A percentile compares a stretch with the other conserved stretches of the same genome.
These are phyloP conservation scores for Metschnikowia lunata DNA, from an alignment of 805 yeast species.

Conservation along the genomic window DNA sequence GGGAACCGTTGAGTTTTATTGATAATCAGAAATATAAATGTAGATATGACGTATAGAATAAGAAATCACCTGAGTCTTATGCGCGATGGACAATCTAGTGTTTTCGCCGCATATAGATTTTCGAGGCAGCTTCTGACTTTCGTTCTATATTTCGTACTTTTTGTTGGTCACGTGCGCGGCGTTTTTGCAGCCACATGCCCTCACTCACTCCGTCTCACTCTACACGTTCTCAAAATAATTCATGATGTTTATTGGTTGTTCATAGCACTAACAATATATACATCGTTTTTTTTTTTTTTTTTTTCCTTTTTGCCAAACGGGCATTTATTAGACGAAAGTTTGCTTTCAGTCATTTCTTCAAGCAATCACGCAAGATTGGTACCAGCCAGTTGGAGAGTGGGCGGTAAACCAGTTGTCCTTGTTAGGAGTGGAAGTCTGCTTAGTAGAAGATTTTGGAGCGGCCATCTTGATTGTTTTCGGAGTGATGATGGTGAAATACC, in stretches of 20 bases:
- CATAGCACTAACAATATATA: neutral
- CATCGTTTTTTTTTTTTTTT: neutral
- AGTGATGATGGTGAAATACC: neutral
- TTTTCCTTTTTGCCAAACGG: neutral
- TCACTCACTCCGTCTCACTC: no score
- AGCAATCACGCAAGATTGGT: conserved; percentile 5
- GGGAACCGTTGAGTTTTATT: no score
- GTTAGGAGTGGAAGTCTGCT: conserved; percentile 2
- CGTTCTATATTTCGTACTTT: no score
- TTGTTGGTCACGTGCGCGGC: no score
- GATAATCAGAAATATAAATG: no score
- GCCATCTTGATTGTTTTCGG: conserved; percentile 1
- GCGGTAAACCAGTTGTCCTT: conserved; percentile 6
- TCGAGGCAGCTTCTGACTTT: no score
- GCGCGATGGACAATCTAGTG: no score
- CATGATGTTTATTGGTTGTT: neutral
- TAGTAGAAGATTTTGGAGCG: conserved; percentile 3
- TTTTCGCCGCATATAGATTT: no score
- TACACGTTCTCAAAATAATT: neutral
- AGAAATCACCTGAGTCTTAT: no score
- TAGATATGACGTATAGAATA: no score
- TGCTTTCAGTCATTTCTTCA: neutral
- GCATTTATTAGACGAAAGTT: neutral
- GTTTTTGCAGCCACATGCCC: no score
- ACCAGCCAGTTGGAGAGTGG: conserved; percentile 2